These are phyloP conservation scores for Hordeum vulgare DNA, from an alignment of 176 grass and related monocot species.

Conservation along the genomic window MorexV3_pseudomolecules_assembly NC_058524.1:204188000-204188499, in stretches of 20 bases:
- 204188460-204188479: slow-evolving; percentile 99
- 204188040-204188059: not conserved
- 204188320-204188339: not conserved
- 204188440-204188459: slow-evolving; percentile 99
- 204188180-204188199: not conserved
- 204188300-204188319: not conserved
- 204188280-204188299: not conserved
- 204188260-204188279: not conserved
- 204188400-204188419: not conserved
- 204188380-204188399: not conserved
- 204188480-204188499: slow-evolving; percentile 97
- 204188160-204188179: not conserved
- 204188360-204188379: not conserved
- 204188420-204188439: slow-evolving; percentile 87
- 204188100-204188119: slow-evolving; percentile 58
- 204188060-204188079: slow-evolving; percentile 70
- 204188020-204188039: not conserved
- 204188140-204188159: slow-evolving; percentile 54
- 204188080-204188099: slow-evolving; percentile 99
- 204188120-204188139: slow-evolving; percentile 81
- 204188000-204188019: not conserved
- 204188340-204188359: not conserved
- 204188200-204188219: not conserved
- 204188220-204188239: not conserved
- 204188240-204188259: not conserved